Evolutionary conservation across 2,329 filamentous ascomycete species (phyloP).

Genomic region (Gliomastix tumulicola): DNA sequence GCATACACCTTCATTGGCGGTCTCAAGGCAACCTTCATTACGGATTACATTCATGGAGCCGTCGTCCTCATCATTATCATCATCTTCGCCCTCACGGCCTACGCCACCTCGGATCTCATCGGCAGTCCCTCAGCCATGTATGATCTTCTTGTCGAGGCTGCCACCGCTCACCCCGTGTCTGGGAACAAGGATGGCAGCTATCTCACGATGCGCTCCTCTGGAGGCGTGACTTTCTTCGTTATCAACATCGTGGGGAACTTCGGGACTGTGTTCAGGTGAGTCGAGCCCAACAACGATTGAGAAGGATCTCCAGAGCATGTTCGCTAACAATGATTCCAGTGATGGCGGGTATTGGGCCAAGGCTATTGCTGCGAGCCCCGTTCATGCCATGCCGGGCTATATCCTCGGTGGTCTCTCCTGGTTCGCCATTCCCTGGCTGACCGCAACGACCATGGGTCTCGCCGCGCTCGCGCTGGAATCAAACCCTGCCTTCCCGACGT

Average conservation of each 20-base stretch:
- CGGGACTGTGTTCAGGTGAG: constrained; percentile 69
- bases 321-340: too few species aligned
- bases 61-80: constrained; percentile 74
- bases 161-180: constrained; percentile 60
- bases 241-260: constrained; percentile 77
- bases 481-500: constrained; percentile 63
- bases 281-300: too few species aligned
- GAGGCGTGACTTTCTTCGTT: constrained; percentile 79
- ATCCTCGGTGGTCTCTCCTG: constrained; percentile 74
- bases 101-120: constrained; percentile 60
- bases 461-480: constrained; percentile 69
- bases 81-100: constrained; percentile 71
- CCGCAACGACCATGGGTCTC: constrained; percentile 77
- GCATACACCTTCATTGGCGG: constrained; percentile 66
- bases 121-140: constrained; percentile 70
- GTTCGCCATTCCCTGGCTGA: constrained; percentile 84
- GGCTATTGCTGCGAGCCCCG: constrained; percentile 74
- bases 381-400: constrained; percentile 79
- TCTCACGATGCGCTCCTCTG: constrained; percentile 61
- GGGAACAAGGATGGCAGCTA: constrained; percentile 70
- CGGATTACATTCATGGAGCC: constrained; percentile 74
- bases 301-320: too few species aligned
- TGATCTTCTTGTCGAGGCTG: constrained; percentile 62
- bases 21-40: constrained; percentile 76
- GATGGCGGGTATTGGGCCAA: constrained; percentile 66